These are phyloP conservation scores for Entomortierella beljakovae DNA, from an alignment of 192 early-diverging fungal genomes.

Conservation along the genomic window DNA sequence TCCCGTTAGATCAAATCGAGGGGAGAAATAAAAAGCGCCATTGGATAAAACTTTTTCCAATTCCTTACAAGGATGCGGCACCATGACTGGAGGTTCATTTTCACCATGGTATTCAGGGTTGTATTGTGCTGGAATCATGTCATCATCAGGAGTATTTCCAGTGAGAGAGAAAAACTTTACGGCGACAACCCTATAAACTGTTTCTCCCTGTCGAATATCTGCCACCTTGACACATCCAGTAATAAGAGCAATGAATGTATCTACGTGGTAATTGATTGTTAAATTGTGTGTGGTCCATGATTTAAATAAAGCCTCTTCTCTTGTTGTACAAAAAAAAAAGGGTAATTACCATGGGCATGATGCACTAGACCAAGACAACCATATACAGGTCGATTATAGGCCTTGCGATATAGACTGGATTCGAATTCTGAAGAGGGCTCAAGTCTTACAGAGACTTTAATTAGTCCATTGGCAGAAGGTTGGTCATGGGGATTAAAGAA, in stretches of 20 bases:
- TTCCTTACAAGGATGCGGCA: slow-evolving; percentile 80
- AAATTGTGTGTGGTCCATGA: slow-evolving; percentile 22
- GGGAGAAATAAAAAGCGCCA: slow-evolving; percentile 95
- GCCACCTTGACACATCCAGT: slow-evolving; percentile 75
- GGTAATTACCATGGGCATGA: slow-evolving; percentile 59
- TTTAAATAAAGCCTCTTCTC: slow-evolving; percentile 1
- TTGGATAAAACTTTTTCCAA: slow-evolving; percentile 84
- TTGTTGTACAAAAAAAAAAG: slow-evolving; percentile 23
- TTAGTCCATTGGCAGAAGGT: slow-evolving; percentile 10
- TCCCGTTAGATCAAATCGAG: slow-evolving; percentile 89
- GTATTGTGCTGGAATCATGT: slow-evolving; percentile 50
- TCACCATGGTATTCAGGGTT: slow-evolving; percentile 54
- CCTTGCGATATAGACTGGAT: slow-evolving; percentile 51
- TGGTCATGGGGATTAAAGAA: slow-evolving; percentile 28
- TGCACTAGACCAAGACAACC: slow-evolving; percentile 68
- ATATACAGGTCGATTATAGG: slow-evolving; percentile 60
- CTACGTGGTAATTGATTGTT: slow-evolving; percentile 49
- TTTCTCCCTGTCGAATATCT: slow-evolving; percentile 66
- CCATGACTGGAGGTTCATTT: slow-evolving; percentile 57
- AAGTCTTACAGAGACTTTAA: slow-evolving; percentile 51
- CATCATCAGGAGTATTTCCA: slow-evolving; percentile 77
- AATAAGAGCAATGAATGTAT: slow-evolving; percentile 76
- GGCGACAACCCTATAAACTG: slow-evolving; percentile 76
- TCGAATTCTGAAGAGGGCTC: slow-evolving; percentile 54
- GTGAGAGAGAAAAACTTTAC: slow-evolving; percentile 86